Evolutionary conservation across 1,139 yeast genomes (phyloP), one percentile per base, ranked within the genome.

Genomic region (Nakaseomyces nivariensis): DNA sequence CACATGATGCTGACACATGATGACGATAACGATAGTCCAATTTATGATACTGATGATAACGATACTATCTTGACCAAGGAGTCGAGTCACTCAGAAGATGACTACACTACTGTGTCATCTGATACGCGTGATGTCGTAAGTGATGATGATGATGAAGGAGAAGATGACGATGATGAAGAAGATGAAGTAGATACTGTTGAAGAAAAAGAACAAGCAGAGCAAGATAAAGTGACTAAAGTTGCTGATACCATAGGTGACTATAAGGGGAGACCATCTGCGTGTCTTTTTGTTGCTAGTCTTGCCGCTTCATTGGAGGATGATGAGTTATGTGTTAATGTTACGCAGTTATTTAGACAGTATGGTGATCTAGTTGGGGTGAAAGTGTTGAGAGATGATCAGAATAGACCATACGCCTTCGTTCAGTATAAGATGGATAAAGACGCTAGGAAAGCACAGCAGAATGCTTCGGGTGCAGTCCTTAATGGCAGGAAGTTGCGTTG

Each of bases 401-500:
- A 85, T 63, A 75, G 96, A 42, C 97, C 97, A 0, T 90, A 90
- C 66, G 96, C 97, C 0, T 90, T 90, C 73, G 96, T 89, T 43
- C 97, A 90, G 67, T 88, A 85, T 64, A 72, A 79, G 11, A 79
- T 72, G 50, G 95, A 85, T 54, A 71, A 70, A 5, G 94, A 85
- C 56, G 90, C 95, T 8, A 73, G 75, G 50, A 64, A 56, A 4
- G 97, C 97, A 0, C 75, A 89, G 49, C 67, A 67, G 41, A 72
- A 74, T 49, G 95, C 88, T 8, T 92, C 86, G 58, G 82, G 84
- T 48, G 74, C 87, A 4, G 63, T 72, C 5, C 69, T 90, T 49
- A 80, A 85, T 62, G 95, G 89, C 10, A 75, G 96, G 61, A 73
- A 78, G 8, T 78, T 90, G 50, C 76, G 97, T 52, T 87, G 96